Percentiles rank a stretch among this genome's conserved stretches.
Evolutionary conservation across 2,329 filamentous ascomycete genomes (phyloP).

Genomic region (Camillea tinctor): DNA sequence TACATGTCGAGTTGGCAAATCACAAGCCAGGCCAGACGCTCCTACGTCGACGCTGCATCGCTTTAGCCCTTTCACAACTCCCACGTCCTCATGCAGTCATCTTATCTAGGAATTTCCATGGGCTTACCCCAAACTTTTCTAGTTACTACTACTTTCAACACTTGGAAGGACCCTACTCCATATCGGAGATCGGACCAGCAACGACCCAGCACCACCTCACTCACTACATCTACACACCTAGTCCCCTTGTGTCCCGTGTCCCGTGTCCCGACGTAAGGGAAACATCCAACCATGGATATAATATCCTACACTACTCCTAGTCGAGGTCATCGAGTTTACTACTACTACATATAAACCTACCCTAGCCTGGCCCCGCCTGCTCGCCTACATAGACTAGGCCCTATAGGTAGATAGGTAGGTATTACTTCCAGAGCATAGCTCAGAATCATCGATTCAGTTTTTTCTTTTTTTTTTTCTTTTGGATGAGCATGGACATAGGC

Average conservation of each 20-base stretch:
- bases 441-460: neutral
- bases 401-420: too few relatives aligned
- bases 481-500: neutral
- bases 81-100: slow-evolving; percentile 23
- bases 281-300: neutral
- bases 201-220: too few relatives aligned
- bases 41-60: slow-evolving; percentile 23
- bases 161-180: neutral
- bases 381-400: too few relatives aligned
- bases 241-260: neutral
- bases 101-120: slow-evolving; percentile 15
- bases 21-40: slow-evolving; percentile 11
- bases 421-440: neutral
- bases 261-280: neutral
- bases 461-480: too few relatives aligned
- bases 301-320: too few relatives aligned
- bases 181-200: neutral
- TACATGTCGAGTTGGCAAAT: slow-evolving; percentile 17
- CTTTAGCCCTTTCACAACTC: slow-evolving; percentile 17
- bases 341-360: too few relatives aligned
- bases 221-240: too few relatives aligned
- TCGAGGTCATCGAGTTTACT: neutral
- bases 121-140: neutral
- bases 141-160: neutral
- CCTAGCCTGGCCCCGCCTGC: too few relatives aligned